These are phyloP conservation scores for Lagenidium giganteum DNA, from an alignment of 352 stramenopile genomes.

Conservation along the genomic window DNA sequence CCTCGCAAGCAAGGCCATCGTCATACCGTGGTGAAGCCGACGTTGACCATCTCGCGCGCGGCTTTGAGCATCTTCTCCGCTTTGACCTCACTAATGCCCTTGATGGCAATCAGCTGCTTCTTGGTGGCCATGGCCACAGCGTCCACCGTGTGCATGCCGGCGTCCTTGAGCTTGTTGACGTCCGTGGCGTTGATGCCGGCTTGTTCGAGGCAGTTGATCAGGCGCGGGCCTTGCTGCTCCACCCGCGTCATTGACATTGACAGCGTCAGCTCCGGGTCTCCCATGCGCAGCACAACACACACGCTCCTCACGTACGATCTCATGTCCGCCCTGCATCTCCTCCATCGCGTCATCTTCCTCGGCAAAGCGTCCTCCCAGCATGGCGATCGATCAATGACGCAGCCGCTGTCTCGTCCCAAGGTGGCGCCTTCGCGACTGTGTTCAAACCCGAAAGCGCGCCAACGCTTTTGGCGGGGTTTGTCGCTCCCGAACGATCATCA, in stretches of 20 bases:
- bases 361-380: too few species aligned
- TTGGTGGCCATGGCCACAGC: slow-evolving; percentile 96
- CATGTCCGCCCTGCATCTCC: too few species aligned
- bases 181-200: slow-evolving; percentile 96
- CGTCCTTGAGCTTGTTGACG: slow-evolving; percentile 98
- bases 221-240: slow-evolving; percentile 61
- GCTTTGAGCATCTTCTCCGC: slow-evolving; percentile 98
- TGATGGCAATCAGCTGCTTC: slow-evolving; percentile 96
- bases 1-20: too few species aligned
- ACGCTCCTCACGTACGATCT: slow-evolving; percentile 17
- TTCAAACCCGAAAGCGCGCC: too few species aligned
- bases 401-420: too few species aligned
- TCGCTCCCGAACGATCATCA: too few species aligned
- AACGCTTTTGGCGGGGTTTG: too few species aligned
- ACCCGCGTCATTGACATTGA: not conserved
- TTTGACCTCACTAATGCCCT: slow-evolving; percentile 99
- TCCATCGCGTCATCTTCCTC: too few species aligned
- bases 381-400: too few species aligned
- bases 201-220: slow-evolving; percentile 92
- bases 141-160: slow-evolving; percentile 97
- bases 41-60: slow-evolving; percentile 95
- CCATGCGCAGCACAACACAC: slow-evolving; percentile 1
- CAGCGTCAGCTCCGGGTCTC: not conserved
- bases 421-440: too few species aligned
- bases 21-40: slow-evolving; percentile 99